Evolutionary conservation across 2,329 filamentous ascomycete species (phyloP).

Genomic region (Botryosphaeria dothidea): DNA sequence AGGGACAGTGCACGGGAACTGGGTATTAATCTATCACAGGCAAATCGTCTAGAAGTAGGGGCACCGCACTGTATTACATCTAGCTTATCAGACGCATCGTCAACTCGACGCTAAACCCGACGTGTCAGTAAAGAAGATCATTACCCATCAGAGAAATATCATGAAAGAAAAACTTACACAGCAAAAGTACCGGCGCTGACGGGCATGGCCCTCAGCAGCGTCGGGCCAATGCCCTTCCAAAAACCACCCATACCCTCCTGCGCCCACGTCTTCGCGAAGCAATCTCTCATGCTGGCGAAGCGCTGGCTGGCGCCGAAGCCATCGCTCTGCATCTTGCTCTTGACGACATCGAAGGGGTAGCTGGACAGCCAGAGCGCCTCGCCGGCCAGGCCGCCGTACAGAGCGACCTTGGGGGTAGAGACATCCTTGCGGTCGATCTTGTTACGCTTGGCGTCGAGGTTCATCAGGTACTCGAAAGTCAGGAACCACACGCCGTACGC

Average conservation of each 20-base stretch:
- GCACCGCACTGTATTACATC: background rate
- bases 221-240: conserved; percentile 92
- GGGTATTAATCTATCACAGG: conserved; percentile 13
- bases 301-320: conserved; percentile 73
- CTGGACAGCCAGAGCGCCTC: conserved; percentile 91
- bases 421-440: conserved; percentile 73
- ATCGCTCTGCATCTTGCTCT: conserved; percentile 99
- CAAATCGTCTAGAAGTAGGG: background rate
- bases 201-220: conserved; percentile 91
- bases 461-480: conserved; percentile 96
- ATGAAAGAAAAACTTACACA: conserved; percentile 50
- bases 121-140: conserved; percentile 1
- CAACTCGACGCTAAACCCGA: conserved; percentile 27
- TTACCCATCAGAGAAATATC: background rate
- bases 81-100: conserved; percentile 43
- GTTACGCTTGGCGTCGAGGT: conserved; percentile 79
- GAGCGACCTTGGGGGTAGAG: conserved; percentile 79
- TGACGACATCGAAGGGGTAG: conserved; percentile 96
- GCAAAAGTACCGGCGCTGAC: conserved; percentile 98
- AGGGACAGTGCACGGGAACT: background rate
- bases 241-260: conserved; percentile 79
- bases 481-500: conserved; percentile 97
- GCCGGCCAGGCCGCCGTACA: conserved; percentile 90
- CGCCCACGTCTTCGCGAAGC: conserved; percentile 79
- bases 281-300: conserved; percentile 84